Percentiles rank a stretch among this genome's conserved stretches.
Conservation (phyloP, 2,329 filamentous ascomycete species). For the Trichoderma hamatum region DNA sequence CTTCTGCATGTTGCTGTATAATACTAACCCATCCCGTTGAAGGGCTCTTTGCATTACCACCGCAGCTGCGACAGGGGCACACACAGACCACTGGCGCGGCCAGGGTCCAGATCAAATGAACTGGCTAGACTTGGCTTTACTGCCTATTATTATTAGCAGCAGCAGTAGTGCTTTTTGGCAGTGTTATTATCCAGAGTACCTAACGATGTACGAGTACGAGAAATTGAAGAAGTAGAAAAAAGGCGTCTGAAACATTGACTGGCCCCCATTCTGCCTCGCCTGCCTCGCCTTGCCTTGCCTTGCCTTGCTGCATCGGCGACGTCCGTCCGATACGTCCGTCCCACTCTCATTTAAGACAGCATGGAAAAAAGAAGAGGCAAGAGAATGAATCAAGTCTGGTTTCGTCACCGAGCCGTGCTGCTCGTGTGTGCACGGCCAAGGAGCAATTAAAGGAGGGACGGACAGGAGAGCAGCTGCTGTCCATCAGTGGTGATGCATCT, state of each 20-base stretch:
- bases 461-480: too few relatives aligned
- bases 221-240: neutral
- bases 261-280: too few relatives aligned
- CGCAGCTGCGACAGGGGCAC: neutral
- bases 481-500: neutral
- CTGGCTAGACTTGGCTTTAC: neutral
- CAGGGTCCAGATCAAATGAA: neutral
- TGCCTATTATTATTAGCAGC: neutral
- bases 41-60: neutral
- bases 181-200: neutral
- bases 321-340: neutral
- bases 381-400: neutral
- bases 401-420: neutral
- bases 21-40: neutral
- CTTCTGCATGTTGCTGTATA: too few relatives aligned
- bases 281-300: neutral
- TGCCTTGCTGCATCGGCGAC: conserved; percentile 5
- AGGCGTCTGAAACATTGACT: neutral
- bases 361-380: neutral
- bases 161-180: neutral
- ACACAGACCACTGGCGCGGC: neutral
- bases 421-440: neutral
- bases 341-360: neutral
- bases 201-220: neutral
- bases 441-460: neutral